Evolutionary conservation across 2,329 filamentous ascomycete species (phyloP), one percentile per base, ranked within the genome.

Genomic region (Dactylellina cionopaga): DNA sequence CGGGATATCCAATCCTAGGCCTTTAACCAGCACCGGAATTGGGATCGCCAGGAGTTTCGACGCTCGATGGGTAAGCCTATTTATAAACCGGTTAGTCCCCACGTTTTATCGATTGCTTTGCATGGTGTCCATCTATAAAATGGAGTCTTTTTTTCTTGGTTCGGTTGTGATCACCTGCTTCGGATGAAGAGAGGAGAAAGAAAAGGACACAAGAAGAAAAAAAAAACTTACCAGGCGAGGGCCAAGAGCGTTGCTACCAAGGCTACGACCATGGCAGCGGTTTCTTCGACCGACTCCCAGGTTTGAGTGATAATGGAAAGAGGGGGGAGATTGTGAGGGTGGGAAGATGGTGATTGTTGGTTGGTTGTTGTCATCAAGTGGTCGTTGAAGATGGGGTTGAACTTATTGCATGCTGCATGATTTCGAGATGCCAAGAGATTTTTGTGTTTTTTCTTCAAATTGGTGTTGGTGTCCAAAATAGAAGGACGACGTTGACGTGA

Each of bases 1-100:
- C 73, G 95, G 95, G 55, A 99, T 94, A 79, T 99, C 95, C 79
- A 98, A 89, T 70, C 94, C 93, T 49, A 99, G 88, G 52, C 97
- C 91, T 76, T 89, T 89, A 77, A 98, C 93, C 49, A 99, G 87
- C 75, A 96, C 89, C 65, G 94, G 91, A 64, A 96, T 92, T 22
- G 94, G 92, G 77, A 94, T 96, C 81, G 91, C 90, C 59, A 97
- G 85, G 35, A 96, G 95, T 79, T 93, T 91, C 83, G 90, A 92
- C 74, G 92, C 91, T 79, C 95, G 89, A 80, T 91, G 90, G 70
- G 92, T 72, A n/a, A 72, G 41, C 68, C 68, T 72, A 15, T 3
- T 33, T 24, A 31, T 4, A 24, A 84, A 73, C 96, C 44, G 4
- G 19, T 56, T 11, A 49, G 29, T 6, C 46, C 31, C 5, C 11